Evolutionary conservation across 2,329 filamentous ascomycete genomes (phyloP), one percentile per base, ranked within the genome.

Genomic region (Scedosporium aurantiacum): DNA sequence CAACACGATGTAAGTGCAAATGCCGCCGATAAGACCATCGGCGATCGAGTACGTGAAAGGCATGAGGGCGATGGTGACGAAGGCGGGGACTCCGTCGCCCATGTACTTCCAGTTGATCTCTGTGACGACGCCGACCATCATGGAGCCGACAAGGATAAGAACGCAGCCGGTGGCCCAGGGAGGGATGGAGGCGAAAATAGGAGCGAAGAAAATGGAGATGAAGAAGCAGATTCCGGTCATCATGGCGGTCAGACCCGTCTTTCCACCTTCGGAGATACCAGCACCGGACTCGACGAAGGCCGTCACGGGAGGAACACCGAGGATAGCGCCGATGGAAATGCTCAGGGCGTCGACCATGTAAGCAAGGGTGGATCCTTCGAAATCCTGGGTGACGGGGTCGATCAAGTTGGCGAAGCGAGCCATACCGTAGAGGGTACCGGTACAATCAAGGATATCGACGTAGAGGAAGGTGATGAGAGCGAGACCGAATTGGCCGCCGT

Each of bases 91-190:
- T 1, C 89, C 87, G 71, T 96, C 91, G 60, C 90, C 90, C 63
- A 90, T 79, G 74, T 96, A 95, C 56, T 79, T 79, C 91, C 91
- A 96, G 79, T 96, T 96, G 78, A 96, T 92, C 65, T 94, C 88
- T 16, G 83, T 83, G 12, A 89, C 88, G 1, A 89, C 82, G 64
- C 84, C 82, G 62, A 87, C 85, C 91, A 95, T 95, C 81, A 95
- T 87, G 21, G 86, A 86, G n/a, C 91, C 91, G 61, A 96, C 90
- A 45, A 96, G 84, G 66, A 96, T 81, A 27, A 95, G 81, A n/a
- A 91, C 91, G 70, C 88, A 91, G 57, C 91, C 91, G 0, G 91
- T 91, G 1, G 88, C 88, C 87, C 87, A 91, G 0, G 88, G 87
- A 1, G 88, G 88, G 14, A 91, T 87, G 0, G 86, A 90, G 1